Evolutionary conservation across 495 filamentous ascomycete species (phyloP), one percentile per base, ranked within the genome.

Genomic region (Rhypophila decipiens): DNA sequence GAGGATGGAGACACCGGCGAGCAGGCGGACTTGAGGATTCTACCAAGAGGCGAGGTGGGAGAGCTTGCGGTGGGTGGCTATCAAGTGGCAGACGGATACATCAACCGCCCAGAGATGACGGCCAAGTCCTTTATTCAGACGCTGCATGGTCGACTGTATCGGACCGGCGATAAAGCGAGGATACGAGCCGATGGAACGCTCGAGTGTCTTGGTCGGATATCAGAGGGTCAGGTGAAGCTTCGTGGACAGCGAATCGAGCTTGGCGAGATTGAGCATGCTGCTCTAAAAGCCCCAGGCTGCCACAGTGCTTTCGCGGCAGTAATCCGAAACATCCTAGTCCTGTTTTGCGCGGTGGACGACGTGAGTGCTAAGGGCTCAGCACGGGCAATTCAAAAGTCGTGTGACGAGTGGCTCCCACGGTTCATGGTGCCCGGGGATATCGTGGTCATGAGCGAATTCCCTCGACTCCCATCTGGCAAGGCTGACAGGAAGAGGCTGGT

Each of bases 1-100:
- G 60, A 59, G 2, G 35, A 56, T 1, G 35, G 36, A 2, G 39
- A 54, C 9, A 46, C 33, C 8, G 37, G 24, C 39, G 21, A 3
- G 20, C 8, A 21, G 21, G 22, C 39, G 1, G 53, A 65, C 2
- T 66, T 79, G 10, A 63, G 71, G 7, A 57, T 85, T 12, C 68
- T 90, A 1, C 81, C 84, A 7, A 42, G 72, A 0, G 88, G 88
- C 0, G 74, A 83, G 38, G 60, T 80, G 5, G 91, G 91, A 12
- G 91, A 97, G 60, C 74, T 97, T 15, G 87, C 81, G 19, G 67
- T 97, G 17, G 91, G 87, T 5, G 91, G 91, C 0, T 61, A 73
- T 21, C 84, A 95, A 52, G 73, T 95, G 15, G 89, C 90, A 2
- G 72, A 78, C 40, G 86, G 79, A 37, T 97, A 97, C 53, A 69